Percentiles rank a stretch among this genome's conserved stretches.
Evolutionary conservation across 1,284 basidiomycete genomes (phyloP).

Genomic region (Apiotrichum siamense): DNA sequence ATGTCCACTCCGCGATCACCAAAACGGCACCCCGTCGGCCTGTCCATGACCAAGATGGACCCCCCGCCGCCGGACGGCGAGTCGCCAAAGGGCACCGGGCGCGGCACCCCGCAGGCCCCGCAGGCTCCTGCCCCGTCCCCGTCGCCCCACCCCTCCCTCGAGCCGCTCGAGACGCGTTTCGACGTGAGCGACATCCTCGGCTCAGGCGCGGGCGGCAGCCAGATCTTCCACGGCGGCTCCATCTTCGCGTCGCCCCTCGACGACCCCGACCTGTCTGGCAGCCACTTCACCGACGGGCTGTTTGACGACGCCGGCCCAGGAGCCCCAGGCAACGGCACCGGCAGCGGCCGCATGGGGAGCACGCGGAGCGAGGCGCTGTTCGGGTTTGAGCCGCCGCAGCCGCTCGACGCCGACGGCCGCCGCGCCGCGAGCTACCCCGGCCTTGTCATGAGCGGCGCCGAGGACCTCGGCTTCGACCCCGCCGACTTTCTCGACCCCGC

Average conservation of each 20-base stretch:
- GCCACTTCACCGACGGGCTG: not conserved
- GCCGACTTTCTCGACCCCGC: constrained; percentile 36
- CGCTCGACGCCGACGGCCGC: not conserved
- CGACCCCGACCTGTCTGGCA: not conserved
- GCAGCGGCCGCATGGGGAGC: not conserved
- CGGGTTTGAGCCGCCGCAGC: no score
- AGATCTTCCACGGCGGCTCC: not conserved
- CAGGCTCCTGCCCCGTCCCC: no score
- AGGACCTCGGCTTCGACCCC: constrained; percentile 25
- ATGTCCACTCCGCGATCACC: not conserved
- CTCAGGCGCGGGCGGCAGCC: not conserved
- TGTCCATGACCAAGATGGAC: constrained; percentile 7
- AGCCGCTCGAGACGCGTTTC: not conserved
- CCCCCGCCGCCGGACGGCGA: not conserved
- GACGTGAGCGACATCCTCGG: not conserved
- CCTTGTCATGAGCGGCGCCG: constrained; percentile 24
- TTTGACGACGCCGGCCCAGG: not conserved
- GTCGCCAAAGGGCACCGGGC: no score
- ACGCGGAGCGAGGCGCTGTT: no score
- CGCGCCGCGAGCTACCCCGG: constrained; percentile 23
- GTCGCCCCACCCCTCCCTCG: no score
- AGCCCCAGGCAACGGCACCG: not conserved
- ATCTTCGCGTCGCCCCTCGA: constrained; percentile 4
- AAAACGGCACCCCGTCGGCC: not conserved
- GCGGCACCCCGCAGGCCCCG: no score